A percentile compares a stretch with the other conserved stretches of the same genome.
Evolutionary conservation across 2,329 filamentous ascomycete genomes (phyloP).

Genomic region (Aspergillus udagawae): DNA sequence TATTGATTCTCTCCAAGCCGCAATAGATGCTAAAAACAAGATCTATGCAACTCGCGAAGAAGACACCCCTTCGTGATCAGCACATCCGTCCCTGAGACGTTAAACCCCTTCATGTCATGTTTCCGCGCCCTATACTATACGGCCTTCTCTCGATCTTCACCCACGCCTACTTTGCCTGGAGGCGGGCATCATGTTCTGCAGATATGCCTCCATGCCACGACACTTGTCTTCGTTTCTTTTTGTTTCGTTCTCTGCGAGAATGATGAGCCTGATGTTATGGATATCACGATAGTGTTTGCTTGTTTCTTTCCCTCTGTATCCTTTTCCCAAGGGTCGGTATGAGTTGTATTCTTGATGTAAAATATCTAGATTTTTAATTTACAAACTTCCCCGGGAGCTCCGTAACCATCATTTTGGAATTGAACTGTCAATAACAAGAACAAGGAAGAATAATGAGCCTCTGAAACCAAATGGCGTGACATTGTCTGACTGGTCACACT

Average conservation of each 20-base stretch:
- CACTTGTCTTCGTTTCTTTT: not conserved
- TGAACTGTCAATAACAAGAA: not conserved
- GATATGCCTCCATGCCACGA: not conserved
- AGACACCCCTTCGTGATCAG: conserved; percentile 1
- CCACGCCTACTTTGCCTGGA: not conserved
- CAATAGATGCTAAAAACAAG: conserved; percentile 64
- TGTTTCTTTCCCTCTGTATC: not conserved
- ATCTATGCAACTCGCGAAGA: conserved; percentile 52
- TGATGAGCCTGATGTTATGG: conserved; percentile 26
- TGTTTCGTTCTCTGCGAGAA: not conserved
- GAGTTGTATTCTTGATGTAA: not conserved
- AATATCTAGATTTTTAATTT: not conserved
- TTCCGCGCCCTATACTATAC: not conserved
- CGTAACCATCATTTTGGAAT: not conserved
- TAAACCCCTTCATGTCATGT: not conserved
- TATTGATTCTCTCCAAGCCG: conserved; percentile 75
- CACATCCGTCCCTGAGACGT: not conserved
- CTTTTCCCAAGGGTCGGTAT: not conserved
- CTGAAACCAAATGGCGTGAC: not conserved
- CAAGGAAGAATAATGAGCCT: not conserved
- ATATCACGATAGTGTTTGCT: conserved; percentile 19
- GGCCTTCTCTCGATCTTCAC: not conserved
- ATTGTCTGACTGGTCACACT: not conserved
- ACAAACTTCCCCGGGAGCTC: not conserved
- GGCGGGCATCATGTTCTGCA: not conserved